Evolutionary conservation across 768 basidiomycete genomes (phyloP), one percentile per base, ranked within the genome.

Genomic region (Gautieria morchelliformis): DNA sequence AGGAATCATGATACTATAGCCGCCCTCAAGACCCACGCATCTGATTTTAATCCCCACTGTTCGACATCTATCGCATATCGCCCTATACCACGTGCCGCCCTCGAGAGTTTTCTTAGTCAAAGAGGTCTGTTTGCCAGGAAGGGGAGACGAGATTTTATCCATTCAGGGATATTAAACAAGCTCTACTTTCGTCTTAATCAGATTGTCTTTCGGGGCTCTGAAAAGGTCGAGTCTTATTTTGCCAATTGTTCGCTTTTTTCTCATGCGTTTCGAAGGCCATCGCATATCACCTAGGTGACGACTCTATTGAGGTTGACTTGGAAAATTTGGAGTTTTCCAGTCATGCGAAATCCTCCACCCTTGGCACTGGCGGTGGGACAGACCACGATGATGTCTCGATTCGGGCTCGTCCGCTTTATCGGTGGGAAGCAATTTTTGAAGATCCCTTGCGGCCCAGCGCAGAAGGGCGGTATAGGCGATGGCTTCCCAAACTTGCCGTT

Each of bases 31-130:
- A 72, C 69, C 6, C 73, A 84, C 62, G 77, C 75, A 3, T 33
- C 73, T 0, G 82, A 85, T 63, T 91, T 90, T 65, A 79, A 84
- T 64, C 87, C 89, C 0, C 77, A 84, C 60, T 90, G 83, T 63
- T 75, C 78, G 10, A 76, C 79, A 0, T 87, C 84, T 4, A 83
- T 91, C 60, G 87, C 87, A 4, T 87, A 86, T 65, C 78, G 73
- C 0, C 87, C 87, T 4, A 70, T 89, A 10, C 77, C 85, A 15
- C 76, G 89, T 2, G 66, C 83, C 0, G 79, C 74, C 2, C 67
- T 91, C 45, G 85, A 88, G 66, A 67, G 68, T 2, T 89, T 88
- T 64, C 75, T 89, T 12, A 67, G 67, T 1, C 82, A 85, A 63
- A 72, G 84, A 37, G 84, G 82, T 1, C 69, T 88, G 14, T 67